Percentiles rank a stretch among this genome's conserved stretches.
These are phyloP conservation scores for Ceratocystis colombiana DNA, from an alignment of 2,329 filamentous ascomycete species.

Conservation along the genomic window DNA sequence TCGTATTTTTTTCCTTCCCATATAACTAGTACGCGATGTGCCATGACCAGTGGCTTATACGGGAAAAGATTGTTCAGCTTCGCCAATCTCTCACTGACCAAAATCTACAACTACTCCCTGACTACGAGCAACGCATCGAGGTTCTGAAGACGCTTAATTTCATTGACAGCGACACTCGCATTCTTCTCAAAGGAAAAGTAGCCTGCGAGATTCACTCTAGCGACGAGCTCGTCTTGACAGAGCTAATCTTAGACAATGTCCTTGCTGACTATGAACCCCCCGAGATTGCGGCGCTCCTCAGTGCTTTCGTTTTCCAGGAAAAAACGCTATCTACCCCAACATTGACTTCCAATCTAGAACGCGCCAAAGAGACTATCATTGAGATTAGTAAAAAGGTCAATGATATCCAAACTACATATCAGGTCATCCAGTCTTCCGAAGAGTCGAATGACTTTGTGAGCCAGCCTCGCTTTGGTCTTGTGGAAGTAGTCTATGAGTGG, in stretches of 20 bases:
- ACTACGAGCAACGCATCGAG: constrained; percentile 89
- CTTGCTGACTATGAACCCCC: constrained; percentile 90
- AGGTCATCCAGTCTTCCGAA: constrained; percentile 82
- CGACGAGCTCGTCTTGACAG: constrained; percentile 90
- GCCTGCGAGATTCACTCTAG: constrained; percentile 97
- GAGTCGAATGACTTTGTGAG: constrained; percentile 89
- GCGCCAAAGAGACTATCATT: constrained; percentile 75
- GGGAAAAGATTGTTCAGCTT: constrained; percentile 81
- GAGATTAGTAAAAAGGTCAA: constrained; percentile 89
- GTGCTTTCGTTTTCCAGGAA: constrained; percentile 94
- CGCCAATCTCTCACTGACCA: constrained; percentile 89
- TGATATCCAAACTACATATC: constrained; percentile 73
- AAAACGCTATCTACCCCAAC: constrained; percentile 77
- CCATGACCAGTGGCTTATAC: constrained; percentile 92
- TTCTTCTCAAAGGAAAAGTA: constrained; percentile 95
- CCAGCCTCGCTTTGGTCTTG: constrained; percentile 78
- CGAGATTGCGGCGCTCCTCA: constrained; percentile 89
- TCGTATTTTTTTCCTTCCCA: neutral
- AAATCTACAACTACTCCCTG: constrained; percentile 86
- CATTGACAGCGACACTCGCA: constrained; percentile 74
- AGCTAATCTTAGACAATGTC: constrained; percentile 92
- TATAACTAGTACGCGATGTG: constrained; percentile 74
- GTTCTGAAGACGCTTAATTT: constrained; percentile 89
- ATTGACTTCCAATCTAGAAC: constrained; percentile 70
- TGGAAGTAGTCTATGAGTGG: constrained; percentile 99